phyloP scores from a whole-genome alignment of 2,329 filamentous ascomycete genomes.

The Alternaria arborescens region DNA sequence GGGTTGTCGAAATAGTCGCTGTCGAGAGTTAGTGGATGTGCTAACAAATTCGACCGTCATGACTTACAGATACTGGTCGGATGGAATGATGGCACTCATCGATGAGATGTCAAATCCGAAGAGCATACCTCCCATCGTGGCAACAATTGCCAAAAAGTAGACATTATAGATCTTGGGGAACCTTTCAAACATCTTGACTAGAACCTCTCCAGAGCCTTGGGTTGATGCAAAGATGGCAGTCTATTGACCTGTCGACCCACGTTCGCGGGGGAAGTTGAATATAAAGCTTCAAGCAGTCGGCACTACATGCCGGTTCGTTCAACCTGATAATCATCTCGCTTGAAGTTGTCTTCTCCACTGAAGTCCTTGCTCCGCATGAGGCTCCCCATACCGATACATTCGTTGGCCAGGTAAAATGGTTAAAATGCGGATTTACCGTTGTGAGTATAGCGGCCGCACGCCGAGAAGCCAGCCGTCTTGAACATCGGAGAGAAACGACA shows the following conservation, averaged over 20 bases:
- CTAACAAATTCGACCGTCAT: neutral
- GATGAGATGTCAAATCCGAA: slow-evolving; percentile 83
- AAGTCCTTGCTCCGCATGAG: slow-evolving; percentile 16
- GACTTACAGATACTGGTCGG: slow-evolving; percentile 29
- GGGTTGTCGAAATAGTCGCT: slow-evolving; percentile 61
- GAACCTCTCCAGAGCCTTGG: slow-evolving; percentile 19
- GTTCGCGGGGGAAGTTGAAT: slow-evolving; percentile 11
- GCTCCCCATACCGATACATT: slow-evolving; percentile 4
- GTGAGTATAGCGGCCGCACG: slow-evolving; percentile 9
- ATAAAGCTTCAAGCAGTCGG: slow-evolving; percentile 15
- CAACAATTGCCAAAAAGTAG: slow-evolving; percentile 66
- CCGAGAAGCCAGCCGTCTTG: slow-evolving; percentile 7
- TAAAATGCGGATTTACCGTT: slow-evolving; percentile 8
- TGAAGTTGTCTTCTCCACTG: slow-evolving; percentile 13
- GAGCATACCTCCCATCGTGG: slow-evolving; percentile 71
- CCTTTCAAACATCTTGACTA: slow-evolving; percentile 40
- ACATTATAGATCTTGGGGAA: slow-evolving; percentile 65
- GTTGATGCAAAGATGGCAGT: slow-evolving; percentile 6
- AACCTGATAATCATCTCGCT: neutral
- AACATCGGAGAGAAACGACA: slow-evolving; percentile 12
- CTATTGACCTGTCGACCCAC: slow-evolving; percentile 9
- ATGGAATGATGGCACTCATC: slow-evolving; percentile 64
- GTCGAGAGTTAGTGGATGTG: neutral
- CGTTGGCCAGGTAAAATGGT: slow-evolving; percentile 16
- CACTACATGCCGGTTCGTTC: slow-evolving; percentile 2